phyloP scores from a whole-genome alignment of 208 protist genomes.

The Leishmania martiniquensis region DNA sequence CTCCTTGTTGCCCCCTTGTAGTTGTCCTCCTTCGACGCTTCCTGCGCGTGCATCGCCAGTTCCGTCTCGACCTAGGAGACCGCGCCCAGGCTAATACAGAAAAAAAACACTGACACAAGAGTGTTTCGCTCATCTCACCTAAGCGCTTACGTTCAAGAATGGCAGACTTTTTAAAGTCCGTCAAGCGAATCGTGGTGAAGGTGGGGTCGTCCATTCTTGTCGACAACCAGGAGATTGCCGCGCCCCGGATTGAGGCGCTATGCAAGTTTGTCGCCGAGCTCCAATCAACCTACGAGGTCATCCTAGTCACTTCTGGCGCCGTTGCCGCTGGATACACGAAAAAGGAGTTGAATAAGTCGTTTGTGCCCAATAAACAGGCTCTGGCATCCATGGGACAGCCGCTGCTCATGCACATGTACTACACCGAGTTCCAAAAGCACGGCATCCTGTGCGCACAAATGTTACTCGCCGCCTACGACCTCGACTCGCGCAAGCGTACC shows the following conservation, averaged over 20 bases:
- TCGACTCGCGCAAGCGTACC: constrained; percentile 62
- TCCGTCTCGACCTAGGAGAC: too few relatives aligned
- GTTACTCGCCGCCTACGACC: constrained; percentile 64
- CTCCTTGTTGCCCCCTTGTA: too few relatives aligned
- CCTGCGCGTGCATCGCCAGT: too few relatives aligned
- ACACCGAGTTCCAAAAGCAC: constrained; percentile 67
- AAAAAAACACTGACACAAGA: neutral
- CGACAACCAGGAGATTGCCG: constrained; percentile 43
- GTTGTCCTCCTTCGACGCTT: too few relatives aligned
- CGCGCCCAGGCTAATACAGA: too few relatives aligned
- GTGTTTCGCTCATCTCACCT: neutral
- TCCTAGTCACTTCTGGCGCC: constrained; percentile 78
- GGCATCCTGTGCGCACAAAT: constrained; percentile 47
- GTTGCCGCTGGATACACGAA: constrained; percentile 66
- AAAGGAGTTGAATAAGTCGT: constrained; percentile 48
- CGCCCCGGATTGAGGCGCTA: constrained; percentile 55
- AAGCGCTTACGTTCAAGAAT: neutral
- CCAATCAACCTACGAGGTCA: constrained; percentile 56
- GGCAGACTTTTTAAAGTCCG: constrained; percentile 20
- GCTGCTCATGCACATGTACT: constrained; percentile 45
- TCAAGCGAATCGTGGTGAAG: constrained; percentile 76
- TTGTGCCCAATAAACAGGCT: constrained; percentile 30
- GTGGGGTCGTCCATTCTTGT: constrained; percentile 65
- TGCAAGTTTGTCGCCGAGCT: constrained; percentile 65
- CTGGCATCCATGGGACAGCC: constrained; percentile 26